A percentile compares a stretch with the other conserved stretches of the same genome.
Evolutionary conservation across 148 eudicot species (phyloP).

Genomic region (Drosera capensis): DNA sequence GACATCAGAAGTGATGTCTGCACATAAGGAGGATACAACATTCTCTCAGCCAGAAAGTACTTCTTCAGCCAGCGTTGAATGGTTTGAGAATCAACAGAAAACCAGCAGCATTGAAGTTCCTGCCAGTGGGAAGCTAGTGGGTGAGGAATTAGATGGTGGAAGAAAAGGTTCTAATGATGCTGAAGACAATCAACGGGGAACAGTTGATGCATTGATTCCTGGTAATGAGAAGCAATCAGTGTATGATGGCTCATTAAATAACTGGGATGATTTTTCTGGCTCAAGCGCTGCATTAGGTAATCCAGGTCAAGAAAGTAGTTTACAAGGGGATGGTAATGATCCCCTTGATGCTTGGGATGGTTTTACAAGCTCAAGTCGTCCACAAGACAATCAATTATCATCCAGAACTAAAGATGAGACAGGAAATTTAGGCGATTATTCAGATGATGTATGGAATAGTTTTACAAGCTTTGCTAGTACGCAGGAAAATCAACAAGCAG

Average conservation of each 20-base stretch:
- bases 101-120: conserved; percentile 2
- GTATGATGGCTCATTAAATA: conserved; percentile 8
- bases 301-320: conserved; percentile 4
- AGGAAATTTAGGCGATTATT: conserved; percentile 5
- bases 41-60: conserved; percentile 10
- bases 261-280: conserved; percentile 13
- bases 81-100: conserved; percentile 26
- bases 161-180: conserved; percentile 11
- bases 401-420: conserved; percentile 6
- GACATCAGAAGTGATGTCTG: conserved; percentile 13
- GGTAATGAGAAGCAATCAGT: conserved; percentile 1
- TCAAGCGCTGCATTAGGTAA: conserved; percentile 1
- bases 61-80: conserved; percentile 15
- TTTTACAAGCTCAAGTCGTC: conserved; percentile 7
- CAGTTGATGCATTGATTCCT: conserved; percentile 7
- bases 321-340: conserved; percentile 4
- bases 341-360: conserved; percentile 12
- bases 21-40: conserved; percentile 10
- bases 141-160: conserved; percentile 9
- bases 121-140: conserved; percentile 2
- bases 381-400: conserved; percentile 1
- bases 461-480: conserved; percentile 7
- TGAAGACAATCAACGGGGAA: conserved; percentile 9
- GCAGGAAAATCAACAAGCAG: conserved; percentile 2
- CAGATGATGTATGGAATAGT: conserved; percentile 9